Base-by-base conservation (phyloP, 2,329 filamentous ascomycete species). In the Exophiala mesophila region DNA sequence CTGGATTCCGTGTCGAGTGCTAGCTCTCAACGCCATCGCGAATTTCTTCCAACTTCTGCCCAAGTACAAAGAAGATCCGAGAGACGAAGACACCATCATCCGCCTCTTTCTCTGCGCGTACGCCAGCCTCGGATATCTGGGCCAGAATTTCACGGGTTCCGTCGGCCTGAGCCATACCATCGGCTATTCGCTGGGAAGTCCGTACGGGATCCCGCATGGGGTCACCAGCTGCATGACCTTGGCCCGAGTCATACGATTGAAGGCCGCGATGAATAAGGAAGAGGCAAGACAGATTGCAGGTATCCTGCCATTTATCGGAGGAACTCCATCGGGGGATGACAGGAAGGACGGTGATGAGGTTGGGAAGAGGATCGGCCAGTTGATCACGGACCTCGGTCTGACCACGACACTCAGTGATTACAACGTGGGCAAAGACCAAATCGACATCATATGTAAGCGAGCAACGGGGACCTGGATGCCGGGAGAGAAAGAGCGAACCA, bases 161-260 rank as follows among this genome's bases (percentile, higher is more conserved):
- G 55, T 76, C 0, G 74, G 74, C 0, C 58, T 77, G 1, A 62
- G 55, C 3, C 70, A 73, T 41, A 58, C 60, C 0, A 48, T 72
- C 29, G 68, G 69, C 1, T 74, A 77, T 49, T 73, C 74, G 0
- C 59, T 78, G 1, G 74, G 74, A 0, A 67, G 63, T 3, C 74
- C 74, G 0, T 77, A 77, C 46, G 55, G 60, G 0, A 77, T 78
- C 30, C 74, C 74, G 1, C 74, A 77, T 48, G 74, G 74, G 0
- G 69, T 75, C 30, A 77, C 74, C 0, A 69, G 64, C 1, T 77
- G 73, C 51, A 53, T 77, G 29, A 76, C 72, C 0, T 62, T 77
- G 0, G 70, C 71, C 0, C 68, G 71, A 39, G 73, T 77, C 0
- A 65, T 76, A 3, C 72, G 70, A 56, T 57, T 76, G 18, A 76